These are phyloP conservation scores for Fusarium scirpi DNA, from an alignment of 2,329 filamentous ascomycete species.

Conservation along the genomic window DNA sequence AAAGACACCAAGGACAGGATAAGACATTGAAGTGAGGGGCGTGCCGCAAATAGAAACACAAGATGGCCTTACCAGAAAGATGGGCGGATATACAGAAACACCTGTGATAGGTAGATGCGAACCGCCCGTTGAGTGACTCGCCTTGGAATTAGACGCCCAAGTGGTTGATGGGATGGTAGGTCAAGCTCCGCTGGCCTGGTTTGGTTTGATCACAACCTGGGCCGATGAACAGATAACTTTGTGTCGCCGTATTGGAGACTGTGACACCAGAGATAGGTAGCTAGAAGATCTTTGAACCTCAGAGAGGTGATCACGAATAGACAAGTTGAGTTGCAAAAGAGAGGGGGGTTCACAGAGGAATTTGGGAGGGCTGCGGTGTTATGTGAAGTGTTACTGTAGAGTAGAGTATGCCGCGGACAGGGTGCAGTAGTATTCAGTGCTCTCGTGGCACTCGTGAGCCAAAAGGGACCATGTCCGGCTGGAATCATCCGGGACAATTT, in stretches of 20 bases:
- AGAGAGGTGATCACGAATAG: background rate
- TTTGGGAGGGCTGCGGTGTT: constrained; percentile 37
- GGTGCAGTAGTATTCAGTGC: constrained; percentile 5
- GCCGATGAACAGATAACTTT: background rate
- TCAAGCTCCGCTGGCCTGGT: constrained; percentile 52
- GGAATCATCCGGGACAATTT: constrained; percentile 22
- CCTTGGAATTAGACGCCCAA: constrained; percentile 47
- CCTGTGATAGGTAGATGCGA: constrained; percentile 48
- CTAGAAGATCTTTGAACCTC: background rate
- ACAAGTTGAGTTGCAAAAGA: constrained; percentile 4
- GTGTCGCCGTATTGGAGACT: constrained; percentile 8
- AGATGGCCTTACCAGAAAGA: constrained; percentile 46
- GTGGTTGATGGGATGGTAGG: constrained; percentile 43
- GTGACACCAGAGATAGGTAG: background rate
- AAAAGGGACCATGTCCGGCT: constrained; percentile 14
- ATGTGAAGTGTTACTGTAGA: constrained; percentile 25
- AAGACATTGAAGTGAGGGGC: constrained; percentile 40
- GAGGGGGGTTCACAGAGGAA: constrained; percentile 27
- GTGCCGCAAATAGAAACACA: constrained; percentile 44
- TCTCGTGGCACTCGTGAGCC: constrained; percentile 20
- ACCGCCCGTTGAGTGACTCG: constrained; percentile 43
- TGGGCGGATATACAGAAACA: constrained; percentile 34
- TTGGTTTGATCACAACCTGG: constrained; percentile 24
- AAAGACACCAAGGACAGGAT: constrained; percentile 53
- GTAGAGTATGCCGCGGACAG: constrained; percentile 15